Base-by-base conservation (phyloP, 1,139 yeast genomes). In the Suhomyces yuchorum region DNA sequence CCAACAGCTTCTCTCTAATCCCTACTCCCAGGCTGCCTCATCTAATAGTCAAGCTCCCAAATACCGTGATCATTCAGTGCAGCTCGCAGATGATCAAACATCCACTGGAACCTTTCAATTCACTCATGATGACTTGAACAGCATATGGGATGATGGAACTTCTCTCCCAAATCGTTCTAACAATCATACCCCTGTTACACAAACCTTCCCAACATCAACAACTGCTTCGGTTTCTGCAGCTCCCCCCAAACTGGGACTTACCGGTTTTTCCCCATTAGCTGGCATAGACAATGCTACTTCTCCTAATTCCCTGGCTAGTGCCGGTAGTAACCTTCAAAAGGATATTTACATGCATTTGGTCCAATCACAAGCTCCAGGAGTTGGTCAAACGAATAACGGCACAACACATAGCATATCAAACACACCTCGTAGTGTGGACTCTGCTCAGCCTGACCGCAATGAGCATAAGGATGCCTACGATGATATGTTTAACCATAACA, bases 191-290 rank as follows among this genome's bases (percentile, higher is more conserved):
- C 55, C 55, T 1, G 46, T 46, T 14, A 43, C 51, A 18, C 39
- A 20, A 24, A 36, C 45, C 15, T 43, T 35, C 36, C 41, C 43
- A n/a, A 32, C 41, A 11, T 48, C 53, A 6, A 41, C 50, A 18
- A 39, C 51, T 15, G 53, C 46, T 14, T 48, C 51, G 8, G 40
- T 50, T 5, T 18, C 44, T 4, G 51, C 51, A 2, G 38, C 46
- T 28, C 51, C 51, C 2, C 53, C 53, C 11, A 20, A 28, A 11
- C 43, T 39, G 28, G 47, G 47, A 14, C 19, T 50, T 20, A 46
- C 51, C 18, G 59, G 62, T 3, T 56, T 62, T 20, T 61, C 67
- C 3, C 71, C 70, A 3, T 46, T 67, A 37, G 64, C 65, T 23
- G 62, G 62, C 44, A 59, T 64, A 38, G 64, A 59, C 35, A 53